Evolutionary conservation across 257 asterid genomes (phyloP), one percentile per base, ranked within the genome.

Genomic region (Lycium ferocissimum): DNA sequence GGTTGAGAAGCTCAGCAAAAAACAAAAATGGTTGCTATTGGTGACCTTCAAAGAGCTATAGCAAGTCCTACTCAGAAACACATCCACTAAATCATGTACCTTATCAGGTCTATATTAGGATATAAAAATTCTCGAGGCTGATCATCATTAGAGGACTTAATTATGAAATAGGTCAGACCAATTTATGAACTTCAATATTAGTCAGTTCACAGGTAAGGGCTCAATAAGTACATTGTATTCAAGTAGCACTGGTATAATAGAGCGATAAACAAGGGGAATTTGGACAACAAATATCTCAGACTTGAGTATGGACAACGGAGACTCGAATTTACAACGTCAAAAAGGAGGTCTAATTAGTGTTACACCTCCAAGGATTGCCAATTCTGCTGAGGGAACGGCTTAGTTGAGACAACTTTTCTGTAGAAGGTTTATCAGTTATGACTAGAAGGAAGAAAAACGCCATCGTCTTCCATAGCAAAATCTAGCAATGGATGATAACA

Each of bases 81-180:
- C 9, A 58, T 18, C 20, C 62, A 5, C 65, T 18, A 57, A 20
- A 15, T 57, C 8, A 6, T 57, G 63, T 5, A 58, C 22, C 63
- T 58, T 58, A 15, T 15, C 63, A 58, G 18, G 12, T 59, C 65
- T 59, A 59, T 59, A 0, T 7, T 59, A 59, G 33, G 66, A 59
- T 59, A 10, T 58, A 58, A 59, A 59, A 2, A 59, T 7, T 59
- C 66, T 59, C 11, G 12, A 59, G 63, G 66, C 66, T 7, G 66
- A 59, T n/a, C 33, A 18, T 0, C 2, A 59, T 2, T 7, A 18
- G 9, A 59, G 66, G 3, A n/a, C 80, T 5, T 10, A 45, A 72
- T 72, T 72, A 72, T 72, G 37, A 72, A 72, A 72, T 72, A 72
- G 58, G 10, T 45, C 80, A 72, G 54, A 72, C 5, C 10, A 72